Evolutionary conservation across 805 yeast genomes (phyloP).

Genomic region (Teunomyces pallodes): DNA sequence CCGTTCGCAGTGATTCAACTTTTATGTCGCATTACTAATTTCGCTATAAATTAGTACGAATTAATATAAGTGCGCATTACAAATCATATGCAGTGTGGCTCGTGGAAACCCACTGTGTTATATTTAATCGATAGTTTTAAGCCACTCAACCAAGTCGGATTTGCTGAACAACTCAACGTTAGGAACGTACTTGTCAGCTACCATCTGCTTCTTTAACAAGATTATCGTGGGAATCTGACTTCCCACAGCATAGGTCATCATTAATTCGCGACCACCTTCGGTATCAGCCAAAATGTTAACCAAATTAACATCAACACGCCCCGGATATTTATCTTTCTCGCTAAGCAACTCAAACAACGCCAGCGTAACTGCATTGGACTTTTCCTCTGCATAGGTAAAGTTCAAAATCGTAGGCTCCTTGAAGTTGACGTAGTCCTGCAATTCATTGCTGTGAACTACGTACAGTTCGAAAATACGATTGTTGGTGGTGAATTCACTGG

Average conservation of each 20-base stretch:
- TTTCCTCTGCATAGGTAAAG: conserved; percentile 67
- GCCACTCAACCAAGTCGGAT: conserved; percentile 30
- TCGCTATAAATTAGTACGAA: neutral
- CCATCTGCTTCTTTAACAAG: conserved; percentile 63
- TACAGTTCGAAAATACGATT: conserved; percentile 39
- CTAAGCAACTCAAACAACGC: conserved; percentile 46
- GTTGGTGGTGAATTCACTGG: conserved; percentile 34
- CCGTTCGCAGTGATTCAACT: neutral
- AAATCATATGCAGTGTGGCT: neutral
- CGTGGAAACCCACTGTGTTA: neutral
- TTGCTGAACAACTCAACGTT: conserved; percentile 22
- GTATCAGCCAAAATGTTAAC: conserved; percentile 75
- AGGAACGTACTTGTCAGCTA: conserved; percentile 33
- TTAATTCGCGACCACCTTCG: conserved; percentile 57
- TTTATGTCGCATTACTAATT: neutral
- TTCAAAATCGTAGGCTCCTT: conserved; percentile 66
- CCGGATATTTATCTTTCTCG: conserved; percentile 20
- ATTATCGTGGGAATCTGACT: conserved; percentile 62
- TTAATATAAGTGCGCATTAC: conserved; percentile 1
- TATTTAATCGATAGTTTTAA: conserved; percentile 18
- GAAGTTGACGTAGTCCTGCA: conserved; percentile 51
- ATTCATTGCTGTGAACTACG: conserved; percentile 55
- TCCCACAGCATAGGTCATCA: conserved; percentile 53
- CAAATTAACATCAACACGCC: conserved; percentile 48
- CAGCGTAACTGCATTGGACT: conserved; percentile 61